Base-by-base conservation (phyloP, 2,329 filamentous ascomycete species). In the Moelleriella libera region DNA sequence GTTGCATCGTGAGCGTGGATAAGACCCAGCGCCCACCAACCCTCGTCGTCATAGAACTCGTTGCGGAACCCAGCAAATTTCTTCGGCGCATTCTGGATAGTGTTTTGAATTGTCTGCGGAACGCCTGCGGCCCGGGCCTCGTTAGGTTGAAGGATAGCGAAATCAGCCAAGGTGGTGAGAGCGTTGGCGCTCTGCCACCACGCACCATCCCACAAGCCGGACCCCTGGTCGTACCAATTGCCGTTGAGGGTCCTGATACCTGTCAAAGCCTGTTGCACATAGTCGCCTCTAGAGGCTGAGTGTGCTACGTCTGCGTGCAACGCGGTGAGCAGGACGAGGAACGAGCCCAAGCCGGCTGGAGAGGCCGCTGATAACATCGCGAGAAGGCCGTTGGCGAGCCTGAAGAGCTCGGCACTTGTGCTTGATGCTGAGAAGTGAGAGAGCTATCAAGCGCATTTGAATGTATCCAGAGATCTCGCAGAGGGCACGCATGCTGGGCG, bases 121-220 rank as follows among this genome's bases (percentile, higher is more conserved):
- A 75, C 57, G 50, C 64, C 63, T 43, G 71, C 54, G 31, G 57
- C 45, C 44, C 63, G 62, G 31, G 64, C 63, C 14, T 58, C 57
- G 5, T 55, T 51, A 1, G 58, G 53, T 44, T 63, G 60, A 7
- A 68, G 53, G 10, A 51, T 48, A 4, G 68, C 62, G 56, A 72
- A 74, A 57, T 85, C 76, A 47, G 71, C 74, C 12, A 86, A 62
- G 4, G 71, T 72, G 0, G 80, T 83, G 49, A 86, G 64, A 50
- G 72, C 71, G 57, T 85, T 87, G 43, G 75, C 83, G 46, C 74
- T 73, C 57, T 86, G 84, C 83, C 83, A 88, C 83, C 83, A 88
- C 5, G 74, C 71, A 0, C 72, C 72, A 48, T 76, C 63, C 78
- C 80, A 87, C 10, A 84, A 65, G 5, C 83, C 82, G 1, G 70